Evolutionary conservation across 2,329 filamentous ascomycete genomes (phyloP).

Genomic region (Aspergillus fischeri): DNA sequence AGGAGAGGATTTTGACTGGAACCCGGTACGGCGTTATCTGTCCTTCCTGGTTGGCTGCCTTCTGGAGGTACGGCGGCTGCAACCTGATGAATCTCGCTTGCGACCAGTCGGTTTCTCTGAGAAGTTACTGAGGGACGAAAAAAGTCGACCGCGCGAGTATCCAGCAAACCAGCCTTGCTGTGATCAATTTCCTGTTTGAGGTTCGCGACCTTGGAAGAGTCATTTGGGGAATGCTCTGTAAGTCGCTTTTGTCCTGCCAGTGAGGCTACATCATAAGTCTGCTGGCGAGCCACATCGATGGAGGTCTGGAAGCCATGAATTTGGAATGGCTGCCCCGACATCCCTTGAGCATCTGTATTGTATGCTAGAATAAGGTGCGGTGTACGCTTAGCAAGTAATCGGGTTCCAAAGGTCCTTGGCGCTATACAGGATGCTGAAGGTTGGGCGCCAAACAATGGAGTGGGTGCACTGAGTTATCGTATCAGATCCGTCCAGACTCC

Average conservation of each 20-base stretch:
- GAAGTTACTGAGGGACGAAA: conserved; percentile 24
- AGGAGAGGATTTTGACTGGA: conserved; percentile 46
- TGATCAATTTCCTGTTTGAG: conserved; percentile 1
- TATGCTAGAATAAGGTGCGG: not conserved
- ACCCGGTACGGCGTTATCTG: conserved; percentile 50
- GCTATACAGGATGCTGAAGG: not conserved
- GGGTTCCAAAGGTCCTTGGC: not conserved
- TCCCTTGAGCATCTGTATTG: conserved; percentile 13
- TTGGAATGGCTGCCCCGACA: conserved; percentile 36
- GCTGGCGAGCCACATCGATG: conserved; percentile 38
- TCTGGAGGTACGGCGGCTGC: conserved; percentile 14
- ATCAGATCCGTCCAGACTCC: not conserved
- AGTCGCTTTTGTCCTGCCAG: conserved; percentile 50
- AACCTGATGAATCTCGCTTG: conserved; percentile 32
- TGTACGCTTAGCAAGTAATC: not conserved
- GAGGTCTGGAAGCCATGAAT: conserved; percentile 52
- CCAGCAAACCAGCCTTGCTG: conserved; percentile 2
- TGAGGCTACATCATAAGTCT: conserved; percentile 37
- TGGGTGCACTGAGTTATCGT: not conserved
- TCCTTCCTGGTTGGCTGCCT: conserved; percentile 23
- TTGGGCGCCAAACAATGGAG: not conserved
- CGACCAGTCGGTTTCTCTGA: conserved; percentile 35
- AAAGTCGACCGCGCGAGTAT: conserved; percentile 22
- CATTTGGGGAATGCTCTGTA: conserved; percentile 19
- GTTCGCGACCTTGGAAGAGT: conserved; percentile 6